Evolutionary conservation across 2,329 filamentous ascomycete genomes (phyloP), one percentile per base, ranked within the genome.

Genomic region (Pseudopyricularia cyperi): DNA sequence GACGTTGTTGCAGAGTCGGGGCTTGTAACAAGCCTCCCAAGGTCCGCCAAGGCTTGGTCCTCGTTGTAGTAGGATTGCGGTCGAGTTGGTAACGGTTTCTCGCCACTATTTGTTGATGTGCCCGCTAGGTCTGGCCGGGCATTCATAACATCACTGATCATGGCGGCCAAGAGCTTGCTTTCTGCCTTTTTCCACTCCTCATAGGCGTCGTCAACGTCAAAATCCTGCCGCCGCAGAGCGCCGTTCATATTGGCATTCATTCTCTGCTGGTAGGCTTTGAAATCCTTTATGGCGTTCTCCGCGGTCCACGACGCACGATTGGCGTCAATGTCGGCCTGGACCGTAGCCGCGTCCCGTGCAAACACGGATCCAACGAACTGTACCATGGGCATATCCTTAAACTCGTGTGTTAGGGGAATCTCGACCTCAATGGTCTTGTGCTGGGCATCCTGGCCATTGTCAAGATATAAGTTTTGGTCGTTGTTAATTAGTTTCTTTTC

Each of bases 361-460:
- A 97, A 98, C 56, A 96, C 87, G 60, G 78, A 83, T 50, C 85
- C 87, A 26, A 98, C 90, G 34, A 85, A 79, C 64, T 93, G 85
- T 28, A 95, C 93, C 68, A 96, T 78, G 35, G 84, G 84, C 93
- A 98, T 98, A 64, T 98, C 93, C 68, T 93, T 95, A 63, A 97
- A 85, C 66, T 96, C 88, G 66, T 95, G 88, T 62, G 82, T 93
- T 53, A 94, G 72, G 11, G 91, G 89, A 3, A 89, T 80, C 53
- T 87, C 76, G 22, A 91, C 86, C 65, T 96, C 91, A 56, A 93
- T 76, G 8, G 84, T 86, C 48, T 79, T 79, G 34, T 81, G 81
- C 75, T 59, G 72, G 47, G 75, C 73, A 52, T 77, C 74, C 60
- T 79, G 76, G 48, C 74, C 74, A 48, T 76, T 74, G 58, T 77